phyloP scores from a whole-genome alignment of 192 early-diverging fungal species.

The Dissophora ornata region DNA sequence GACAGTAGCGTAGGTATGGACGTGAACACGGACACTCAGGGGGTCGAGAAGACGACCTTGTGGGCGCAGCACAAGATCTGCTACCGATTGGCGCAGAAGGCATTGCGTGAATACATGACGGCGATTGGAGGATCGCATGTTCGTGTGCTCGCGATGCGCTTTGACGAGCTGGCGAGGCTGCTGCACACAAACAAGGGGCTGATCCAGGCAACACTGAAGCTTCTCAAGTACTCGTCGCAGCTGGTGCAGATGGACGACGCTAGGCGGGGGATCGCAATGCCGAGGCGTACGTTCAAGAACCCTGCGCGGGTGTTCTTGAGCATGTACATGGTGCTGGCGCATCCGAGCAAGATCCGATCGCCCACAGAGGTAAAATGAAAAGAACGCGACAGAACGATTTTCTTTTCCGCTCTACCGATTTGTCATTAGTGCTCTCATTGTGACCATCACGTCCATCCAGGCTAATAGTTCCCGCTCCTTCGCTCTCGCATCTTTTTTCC shows the following conservation, averaged over 20 bases:
- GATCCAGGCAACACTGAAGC: constrained; percentile 53
- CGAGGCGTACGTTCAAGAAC: constrained; percentile 15
- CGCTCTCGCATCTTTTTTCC: neutral
- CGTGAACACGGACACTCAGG: neutral
- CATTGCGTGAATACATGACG: constrained; percentile 38
- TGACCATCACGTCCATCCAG: too few relatives aligned
- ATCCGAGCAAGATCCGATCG: constrained; percentile 72
- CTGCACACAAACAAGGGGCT: constrained; percentile 48
- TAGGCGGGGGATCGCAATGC: neutral
- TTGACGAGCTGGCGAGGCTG: constrained; percentile 38
- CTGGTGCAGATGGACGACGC: constrained; percentile 14
- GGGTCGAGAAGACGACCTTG: constrained; percentile 10
- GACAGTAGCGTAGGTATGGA: neutral
- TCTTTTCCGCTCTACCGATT: neutral
- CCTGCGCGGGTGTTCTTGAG: constrained; percentile 74
- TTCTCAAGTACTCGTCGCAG: constrained; percentile 47
- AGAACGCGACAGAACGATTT: constrained; percentile 53
- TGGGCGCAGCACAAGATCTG: constrained; percentile 24
- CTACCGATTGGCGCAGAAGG: constrained; percentile 19
- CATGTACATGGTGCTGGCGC: constrained; percentile 76
- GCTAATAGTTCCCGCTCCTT: too few relatives aligned
- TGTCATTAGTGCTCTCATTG: too few relatives aligned
- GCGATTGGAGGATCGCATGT: constrained; percentile 43
- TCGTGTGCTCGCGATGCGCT: constrained; percentile 23
- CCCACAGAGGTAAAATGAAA: constrained; percentile 60